Base-by-base conservation (phyloP, 306 rosid species). In the Trifolium pratense region DNA sequence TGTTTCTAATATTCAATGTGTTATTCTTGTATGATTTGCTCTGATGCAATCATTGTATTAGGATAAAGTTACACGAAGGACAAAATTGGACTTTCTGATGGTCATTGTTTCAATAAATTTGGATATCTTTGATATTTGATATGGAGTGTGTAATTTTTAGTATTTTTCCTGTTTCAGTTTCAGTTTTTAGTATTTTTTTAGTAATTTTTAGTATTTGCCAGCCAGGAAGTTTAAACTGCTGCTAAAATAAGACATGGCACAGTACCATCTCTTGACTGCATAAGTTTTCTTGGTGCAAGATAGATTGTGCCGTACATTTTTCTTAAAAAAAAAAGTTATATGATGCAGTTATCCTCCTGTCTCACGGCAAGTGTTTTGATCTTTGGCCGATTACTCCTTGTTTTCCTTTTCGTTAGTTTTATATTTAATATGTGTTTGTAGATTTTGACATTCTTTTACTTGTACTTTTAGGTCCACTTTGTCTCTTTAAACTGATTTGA, bases 401-500 rank as follows among this genome's bases (percentile, higher is more conserved):
- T 76, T 80, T 53, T 39, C 14, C 37, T 31, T 75, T 39, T 49
- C 39, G 34, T 43, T 25, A 45, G 16, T 16, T 2, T 34, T 64
- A 64, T n/a, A 9, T 56, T 76, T 73, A 15, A 55, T 7, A 26
- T 26, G 3, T 60, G 14, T 25, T 46, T 75, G 32, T 34, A 12
- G 26, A 73, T 16, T 46, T 73, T 70, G 73, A 34, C 31, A 32
- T 10, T 13, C 36, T 72, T 73, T 79, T 59, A 62, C 52, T 34
- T 66, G 57, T 73, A 74, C 73, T 79, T 6, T 62, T 76, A 94
- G 99, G 85, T 88, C 91, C 32, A 86, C 87, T 71, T 85, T 87
- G 88, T 91, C 99, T 18, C 97, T 91, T 59, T 95, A 81, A 85
- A 89, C 82, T 79, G 97, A 94, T 88, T 87, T 91, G 89, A 94